Base-by-base conservation (phyloP, 2,329 filamentous ascomycete species). In the Davidsoniella neocaledoniae region DNA sequence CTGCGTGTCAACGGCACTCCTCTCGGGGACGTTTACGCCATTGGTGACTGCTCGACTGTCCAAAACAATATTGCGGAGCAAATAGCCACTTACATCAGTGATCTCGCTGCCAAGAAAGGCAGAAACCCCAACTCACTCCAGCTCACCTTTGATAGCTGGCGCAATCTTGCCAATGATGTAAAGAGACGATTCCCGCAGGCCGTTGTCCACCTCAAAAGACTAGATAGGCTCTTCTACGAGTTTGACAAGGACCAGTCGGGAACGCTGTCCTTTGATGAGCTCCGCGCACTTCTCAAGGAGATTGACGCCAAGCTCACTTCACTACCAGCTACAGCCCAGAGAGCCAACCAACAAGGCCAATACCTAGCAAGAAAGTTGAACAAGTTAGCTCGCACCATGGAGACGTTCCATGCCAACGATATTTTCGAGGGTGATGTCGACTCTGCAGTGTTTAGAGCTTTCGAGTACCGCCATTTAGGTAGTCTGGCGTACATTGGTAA, bases 1-100 rank as follows among this genome's bases (percentile, higher is more conserved):
- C 79, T 96, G 7, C 86, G 91, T 39, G 69, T 98, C 0, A 84
- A 83, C 53, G 91, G 91, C 48, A 78, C 91, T 0, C 91, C 91
- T 0, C 67, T 96, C 0, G 91, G 91, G 37, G 90, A 96, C 54
- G 87, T 98, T 19, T 98, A 98, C 60, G 88, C 88, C 44, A 87
- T 98, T 54, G 91, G 91, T 12, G 91, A 98, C 66, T 96, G 91
- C 67, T 74, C 86, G 5, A 98, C 93, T 0, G 90, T 98, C 0
- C 93, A 98, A 61, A 98, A 98, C 69, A 98, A 98, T 58, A 73
- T 96, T 2, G 85, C 88, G 2, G 86, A 94, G 60, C 82, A 95
- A 66, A 81, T 98, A 58, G 74, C 95, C 44, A 82, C 78, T 17
- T 98, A 96, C 66, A 74, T 98, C 9, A 86, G 87, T 54, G 86